A percentile compares a stretch with the other conserved stretches of the same genome.
These are phyloP conservation scores for Thermomucor indicae-seudaticae DNA, from an alignment of 371 early-diverging fungal genomes.

Conservation along the genomic window DNA sequence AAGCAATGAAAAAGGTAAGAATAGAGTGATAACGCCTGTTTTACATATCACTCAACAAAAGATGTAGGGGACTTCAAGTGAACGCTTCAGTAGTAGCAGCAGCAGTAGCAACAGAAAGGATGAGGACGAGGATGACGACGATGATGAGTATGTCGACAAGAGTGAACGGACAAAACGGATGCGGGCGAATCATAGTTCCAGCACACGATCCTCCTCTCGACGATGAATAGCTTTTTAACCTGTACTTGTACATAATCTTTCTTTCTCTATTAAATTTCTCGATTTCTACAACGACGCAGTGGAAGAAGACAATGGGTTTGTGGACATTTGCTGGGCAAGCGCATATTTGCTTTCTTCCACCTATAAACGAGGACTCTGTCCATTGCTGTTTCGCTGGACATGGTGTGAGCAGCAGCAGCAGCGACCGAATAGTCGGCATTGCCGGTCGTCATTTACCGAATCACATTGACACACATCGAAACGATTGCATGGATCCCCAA, in stretches of 20 bases:
- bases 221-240: too few relatives aligned
- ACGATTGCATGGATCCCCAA: slow-evolving; percentile 12
- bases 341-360: slow-evolving; percentile 3
- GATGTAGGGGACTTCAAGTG: not conserved
- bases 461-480: too few relatives aligned
- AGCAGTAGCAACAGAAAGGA: too few relatives aligned
- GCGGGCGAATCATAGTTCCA: not conserved
- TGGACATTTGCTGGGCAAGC: slow-evolving; percentile 1
- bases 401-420: not conserved
- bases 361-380: not conserved
- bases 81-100: not conserved
- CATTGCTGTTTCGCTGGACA: slow-evolving; percentile 4
- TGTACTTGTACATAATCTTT: too few relatives aligned
- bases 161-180: not conserved
- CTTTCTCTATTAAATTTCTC: too few relatives aligned
- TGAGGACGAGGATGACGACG: not conserved
- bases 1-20: slow-evolving; percentile 8
- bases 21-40: not conserved
- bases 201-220: not conserved
- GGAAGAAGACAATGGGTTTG: not conserved
- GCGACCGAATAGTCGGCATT: not conserved
- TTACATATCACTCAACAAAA: not conserved
- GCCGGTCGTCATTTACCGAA: not conserved
- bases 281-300: not conserved
- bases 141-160: not conserved